Percentiles rank a stretch among this genome's conserved stretches.
These are phyloP conservation scores for Yamadazyma friedrichii DNA, from an alignment of 1,139 yeast genomes.

Conservation along the genomic window DNA sequence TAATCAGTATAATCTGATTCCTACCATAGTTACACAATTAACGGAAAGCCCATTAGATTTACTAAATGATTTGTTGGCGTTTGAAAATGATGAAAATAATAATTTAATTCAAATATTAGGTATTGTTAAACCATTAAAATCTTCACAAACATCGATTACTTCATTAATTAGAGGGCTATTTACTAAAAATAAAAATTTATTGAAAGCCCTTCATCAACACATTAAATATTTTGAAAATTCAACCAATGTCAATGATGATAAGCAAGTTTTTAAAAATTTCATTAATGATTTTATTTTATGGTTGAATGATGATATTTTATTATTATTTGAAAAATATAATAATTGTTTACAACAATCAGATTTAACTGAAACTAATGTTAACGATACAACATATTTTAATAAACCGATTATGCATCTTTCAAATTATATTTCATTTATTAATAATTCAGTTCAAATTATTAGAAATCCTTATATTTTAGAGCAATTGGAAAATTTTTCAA, in stretches of 20 bases:
- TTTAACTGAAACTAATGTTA: slow-evolving; percentile 14
- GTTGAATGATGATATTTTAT: slow-evolving; percentile 33
- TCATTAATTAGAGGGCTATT: slow-evolving; percentile 41
- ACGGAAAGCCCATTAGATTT: slow-evolving; percentile 11
- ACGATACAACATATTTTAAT: slow-evolving; percentile 20
- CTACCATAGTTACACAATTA: slow-evolving; percentile 2
- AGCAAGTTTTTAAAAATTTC: slow-evolving; percentile 33
- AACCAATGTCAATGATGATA: slow-evolving; percentile 19
- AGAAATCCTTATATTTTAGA: slow-evolving; percentile 44
- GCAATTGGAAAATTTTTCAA: slow-evolving; percentile 22
- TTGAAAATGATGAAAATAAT: slow-evolving; percentile 30
- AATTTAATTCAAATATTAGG: slow-evolving; percentile 38
- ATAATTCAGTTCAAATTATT: slow-evolving; percentile 19
- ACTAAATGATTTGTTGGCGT: slow-evolving; percentile 12
- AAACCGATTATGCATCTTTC: slow-evolving; percentile 34
- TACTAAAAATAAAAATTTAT: slow-evolving; percentile 37
- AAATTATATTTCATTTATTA: slow-evolving; percentile 32
- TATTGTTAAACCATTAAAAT: slow-evolving; percentile 30
- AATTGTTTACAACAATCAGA: slow-evolving; percentile 16
- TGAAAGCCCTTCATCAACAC: slow-evolving; percentile 22
- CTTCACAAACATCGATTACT: slow-evolving; percentile 26
- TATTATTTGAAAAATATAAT: slow-evolving; percentile 34
- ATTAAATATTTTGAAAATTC: slow-evolving; percentile 16
- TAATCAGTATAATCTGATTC: slow-evolving; percentile 1
- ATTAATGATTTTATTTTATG: slow-evolving; percentile 42